phyloP scores from a whole-genome alignment of 202 grass and related monocot genomes.

The Schoenoplectus triqueter region DNA sequence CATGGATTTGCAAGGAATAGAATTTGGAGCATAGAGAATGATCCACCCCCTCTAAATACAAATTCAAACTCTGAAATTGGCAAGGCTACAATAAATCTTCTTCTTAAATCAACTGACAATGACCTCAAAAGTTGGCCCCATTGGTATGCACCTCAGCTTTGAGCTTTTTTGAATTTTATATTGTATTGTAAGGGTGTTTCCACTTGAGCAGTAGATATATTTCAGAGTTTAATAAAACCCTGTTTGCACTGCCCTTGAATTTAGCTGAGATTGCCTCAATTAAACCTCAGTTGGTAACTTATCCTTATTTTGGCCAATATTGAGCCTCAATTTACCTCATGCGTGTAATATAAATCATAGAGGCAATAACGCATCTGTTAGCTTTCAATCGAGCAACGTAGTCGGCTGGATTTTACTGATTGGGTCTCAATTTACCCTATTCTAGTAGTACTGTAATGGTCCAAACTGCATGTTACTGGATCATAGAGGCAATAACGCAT shows the following conservation, averaged over 20 bases:
- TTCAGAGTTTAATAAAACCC: neutral
- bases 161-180: slow-evolving; percentile 8
- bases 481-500: neutral
- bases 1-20: slow-evolving; percentile 98
- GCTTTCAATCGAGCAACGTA: neutral
- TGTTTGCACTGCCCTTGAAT: neutral
- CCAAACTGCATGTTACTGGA: too few relatives aligned
- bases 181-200: neutral
- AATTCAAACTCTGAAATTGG: slow-evolving; percentile 42
- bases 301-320: neutral
- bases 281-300: neutral
- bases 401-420: neutral
- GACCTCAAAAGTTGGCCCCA: slow-evolving; percentile 87
- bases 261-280: neutral
- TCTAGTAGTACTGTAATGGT: neutral
- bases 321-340: neutral
- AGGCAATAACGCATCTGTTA: neutral
- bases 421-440: neutral
- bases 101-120: slow-evolving; percentile 90
- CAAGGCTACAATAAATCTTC: slow-evolving; percentile 62
- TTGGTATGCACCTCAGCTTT: slow-evolving; percentile 59
- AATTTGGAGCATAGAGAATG: slow-evolving; percentile 70
- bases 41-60: slow-evolving; percentile 44
- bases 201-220: neutral
- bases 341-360: neutral